A percentile compares a stretch with the other conserved stretches of the same genome.
phyloP scores from a whole-genome alignment of 805 yeast genomes.

The Tetrapisispora pingtungensis region DNA sequence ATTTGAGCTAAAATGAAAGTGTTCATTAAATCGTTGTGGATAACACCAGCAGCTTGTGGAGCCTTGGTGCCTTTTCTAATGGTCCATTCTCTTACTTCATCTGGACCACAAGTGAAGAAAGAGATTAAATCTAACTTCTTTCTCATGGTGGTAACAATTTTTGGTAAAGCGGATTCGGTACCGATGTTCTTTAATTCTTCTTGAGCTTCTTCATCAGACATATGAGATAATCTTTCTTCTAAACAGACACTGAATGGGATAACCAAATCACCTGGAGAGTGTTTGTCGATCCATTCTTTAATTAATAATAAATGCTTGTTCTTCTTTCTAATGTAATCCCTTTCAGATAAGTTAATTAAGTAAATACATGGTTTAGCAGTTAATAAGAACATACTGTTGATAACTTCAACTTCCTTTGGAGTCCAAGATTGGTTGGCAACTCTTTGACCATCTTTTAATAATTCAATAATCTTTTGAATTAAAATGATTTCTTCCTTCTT shows the following conservation, averaged over 20 bases:
- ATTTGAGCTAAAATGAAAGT: conserved; percentile 93
- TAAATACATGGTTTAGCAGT: conserved; percentile 95
- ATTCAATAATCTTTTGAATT: conserved; percentile 61
- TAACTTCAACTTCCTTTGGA: conserved; percentile 79
- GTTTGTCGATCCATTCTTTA: conserved; percentile 72
- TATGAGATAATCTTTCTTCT: conserved; percentile 82
- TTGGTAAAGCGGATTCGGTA: conserved; percentile 73
- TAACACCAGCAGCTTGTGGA: conserved; percentile 98
- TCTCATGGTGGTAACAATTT: conserved; percentile 81
- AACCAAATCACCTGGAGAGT: conserved; percentile 83
- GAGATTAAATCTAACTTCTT: conserved; percentile 76
- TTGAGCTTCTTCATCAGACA: conserved; percentile 75
- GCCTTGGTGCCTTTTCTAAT: conserved; percentile 85
- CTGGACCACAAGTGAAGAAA: conserved; percentile 92
- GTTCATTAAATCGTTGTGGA: conserved; percentile 89
- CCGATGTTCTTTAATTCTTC: conserved; percentile 68
- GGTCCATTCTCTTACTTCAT: conserved; percentile 98
- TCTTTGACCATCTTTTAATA: conserved; percentile 77
- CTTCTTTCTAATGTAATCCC: conserved; percentile 77
- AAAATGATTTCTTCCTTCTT: conserved; percentile 77
- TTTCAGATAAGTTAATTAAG: conserved; percentile 81
- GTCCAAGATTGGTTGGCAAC: conserved; percentile 84
- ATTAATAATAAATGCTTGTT: conserved; percentile 77
- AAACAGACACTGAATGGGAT: conserved; percentile 88
- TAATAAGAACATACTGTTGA: conserved; percentile 76